Evolutionary conservation across 108 stramenopile genomes (phyloP).

Genomic region (Cyclotella baltica): DNA sequence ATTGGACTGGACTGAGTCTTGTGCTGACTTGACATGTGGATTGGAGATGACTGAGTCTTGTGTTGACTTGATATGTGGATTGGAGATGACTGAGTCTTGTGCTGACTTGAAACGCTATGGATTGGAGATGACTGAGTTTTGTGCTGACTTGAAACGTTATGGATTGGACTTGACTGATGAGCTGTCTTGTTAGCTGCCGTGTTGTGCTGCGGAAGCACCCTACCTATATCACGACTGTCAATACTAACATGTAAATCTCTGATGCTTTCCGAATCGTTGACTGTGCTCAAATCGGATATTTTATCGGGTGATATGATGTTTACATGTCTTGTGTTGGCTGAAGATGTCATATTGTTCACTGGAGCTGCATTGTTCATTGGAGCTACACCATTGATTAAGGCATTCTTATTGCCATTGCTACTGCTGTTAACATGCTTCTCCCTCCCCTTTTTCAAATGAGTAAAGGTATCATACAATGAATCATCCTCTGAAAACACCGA

Average conservation of each 20-base stretch:
- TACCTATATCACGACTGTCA: slow-evolving; percentile 5
- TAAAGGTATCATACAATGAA: not conserved
- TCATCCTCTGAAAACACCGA: slow-evolving; percentile 14
- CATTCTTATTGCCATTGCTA: not conserved
- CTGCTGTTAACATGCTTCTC: not conserved
- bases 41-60: no score
- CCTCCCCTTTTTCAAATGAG: not conserved
- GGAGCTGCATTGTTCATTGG: not conserved
- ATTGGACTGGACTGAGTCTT: no score
- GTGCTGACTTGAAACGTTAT: not conserved
- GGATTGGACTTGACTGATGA: no score
- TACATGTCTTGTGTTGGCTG: not conserved
- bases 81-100: no score
- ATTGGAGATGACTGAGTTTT: no score
- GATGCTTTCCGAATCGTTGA: not conserved
- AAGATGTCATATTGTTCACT: not conserved
- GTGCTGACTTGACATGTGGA: not conserved
- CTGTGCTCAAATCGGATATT: not conserved
- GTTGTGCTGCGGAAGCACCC: not conserved
- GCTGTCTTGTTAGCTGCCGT: not conserved
- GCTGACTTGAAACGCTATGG: no score
- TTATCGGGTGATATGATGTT: not conserved
- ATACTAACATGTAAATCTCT: slow-evolving; percentile 7
- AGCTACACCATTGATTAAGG: not conserved
- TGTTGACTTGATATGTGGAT: no score